Base-by-base conservation (phyloP, 768 basidiomycete genomes). In the Phallus indusiatus region DNA sequence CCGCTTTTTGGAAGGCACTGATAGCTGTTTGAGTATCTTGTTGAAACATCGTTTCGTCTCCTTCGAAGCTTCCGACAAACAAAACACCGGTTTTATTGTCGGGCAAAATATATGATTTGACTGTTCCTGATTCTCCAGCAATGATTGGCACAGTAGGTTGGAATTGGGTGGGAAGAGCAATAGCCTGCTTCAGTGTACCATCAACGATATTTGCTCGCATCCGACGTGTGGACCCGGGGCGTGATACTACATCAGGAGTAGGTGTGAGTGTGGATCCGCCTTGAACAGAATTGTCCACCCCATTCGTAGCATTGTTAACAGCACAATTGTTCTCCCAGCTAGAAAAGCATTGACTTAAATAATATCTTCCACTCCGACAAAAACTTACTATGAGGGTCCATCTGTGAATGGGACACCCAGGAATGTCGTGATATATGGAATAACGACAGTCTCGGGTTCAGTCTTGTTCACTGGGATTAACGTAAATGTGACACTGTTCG, bases 261-360 rank as follows among this genome's bases (percentile, higher is more conserved):
- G 42, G 42, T 53, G 53, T 52, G 64, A 52, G 47, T 52, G 55
- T 63, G 60, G 34, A 37, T 56, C 35, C 21, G 42, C 34, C 56
- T 71, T 74, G 63, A 73, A 62, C 12, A 46, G 51, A 54, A 24
- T 36, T 36, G 61, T 83, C 79, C 16, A 78, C 68, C 2, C 81
- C 82, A 63, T 83, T 83, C 17, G 82, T 83, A 20, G 22, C 56
- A 0, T 64, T 60, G 47, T 72, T 80, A 0, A 79, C 81, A 16
- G 74, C 81, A 66, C 84, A 85, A 63, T 85, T 85, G 59, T 70
- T 73, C 1, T 63, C 71, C 82, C 83, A 85, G 75, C 82, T 84
- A 63, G 8, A 12, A 24, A 17, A 24, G 6, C 18, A 61, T 20
- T 17, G 12, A 18, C 52, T 42, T 11, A 37, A n/a, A n/a, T n/a